Base-by-base conservation (phyloP, 129 eudicot species). In the Rutidosis leptorrhynchoides region DNA sequence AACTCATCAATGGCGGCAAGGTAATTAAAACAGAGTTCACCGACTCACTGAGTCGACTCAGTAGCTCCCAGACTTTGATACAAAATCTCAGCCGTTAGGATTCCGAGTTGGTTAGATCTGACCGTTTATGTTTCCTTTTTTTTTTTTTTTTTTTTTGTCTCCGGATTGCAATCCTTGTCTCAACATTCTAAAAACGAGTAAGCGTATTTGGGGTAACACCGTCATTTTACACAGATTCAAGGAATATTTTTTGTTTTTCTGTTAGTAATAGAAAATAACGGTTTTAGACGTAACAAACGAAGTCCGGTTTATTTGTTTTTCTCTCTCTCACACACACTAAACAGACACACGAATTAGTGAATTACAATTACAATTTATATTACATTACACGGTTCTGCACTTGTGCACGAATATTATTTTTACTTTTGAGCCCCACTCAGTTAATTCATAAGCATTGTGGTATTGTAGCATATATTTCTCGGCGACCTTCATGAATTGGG, bases 1-100 rank as follows among this genome's bases (percentile, higher is more conserved):
- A 74, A 84, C 92, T 80, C 88, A 77, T 73, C 97, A 83, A 79
- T 87, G 93, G 85, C 87, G 67, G 83, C 76, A 2, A 82, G 78
- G 95, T 87, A 75, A 65, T 0, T 9, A 16, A 16, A 53, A 65
- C 42, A 16, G 0, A 55, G 24, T 3, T 8, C 32, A 48, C 45
- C 3, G 27, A 52, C 21, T 58, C 59, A 49, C 48, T 21, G 78
- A 67, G 61, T 54, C 70, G 70, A 75, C 78, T 83, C 80, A 46
- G 40, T 69, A 24, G 27, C 19, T 49, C 11, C 20, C 23, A 3
- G 48, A 67, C 11, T 14, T 32, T 52, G 40, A 23, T 35, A 11
- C 4, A n/a, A n/a, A 71, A 83, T 81, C 78, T 23, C 62, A 59
- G 69, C 87, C 81, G 83, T 83, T 61, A 74, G 71, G 73, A 43